phyloP scores from a whole-genome alignment of 495 filamentous ascomycete genomes.

The Penicillium verhagenii region DNA sequence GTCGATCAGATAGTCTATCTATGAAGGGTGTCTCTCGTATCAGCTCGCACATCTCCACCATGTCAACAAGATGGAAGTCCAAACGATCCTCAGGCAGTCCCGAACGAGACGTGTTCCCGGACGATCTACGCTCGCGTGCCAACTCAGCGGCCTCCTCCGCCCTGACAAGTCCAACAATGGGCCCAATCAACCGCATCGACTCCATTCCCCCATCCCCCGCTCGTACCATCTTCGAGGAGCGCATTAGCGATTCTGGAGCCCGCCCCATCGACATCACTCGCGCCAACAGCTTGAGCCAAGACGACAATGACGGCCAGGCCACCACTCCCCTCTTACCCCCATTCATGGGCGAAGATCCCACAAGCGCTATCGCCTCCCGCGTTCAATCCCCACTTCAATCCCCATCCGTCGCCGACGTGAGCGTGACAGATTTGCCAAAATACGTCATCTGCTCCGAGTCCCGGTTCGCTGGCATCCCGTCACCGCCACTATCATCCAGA shows the following conservation, averaged over 20 bases:
- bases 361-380: slow-evolving; percentile 35
- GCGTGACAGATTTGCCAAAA: slow-evolving; percentile 24
- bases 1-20: slow-evolving; percentile 64
- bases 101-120: slow-evolving; percentile 40
- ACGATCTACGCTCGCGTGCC: slow-evolving; percentile 43
- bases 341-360: slow-evolving; percentile 59
- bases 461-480: slow-evolving; percentile 52
- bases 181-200: slow-evolving; percentile 50
- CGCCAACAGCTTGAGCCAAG: slow-evolving; percentile 49
- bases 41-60: slow-evolving; percentile 68
- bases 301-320: slow-evolving; percentile 59
- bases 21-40: slow-evolving; percentile 64
- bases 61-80: slow-evolving; percentile 64
- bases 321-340: slow-evolving; percentile 83
- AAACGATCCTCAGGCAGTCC: slow-evolving; percentile 49
- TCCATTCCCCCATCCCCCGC: slow-evolving; percentile 65
- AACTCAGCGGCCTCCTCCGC: slow-evolving; percentile 69
- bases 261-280: slow-evolving; percentile 58
- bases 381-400: slow-evolving; percentile 81
- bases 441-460: slow-evolving; percentile 44
- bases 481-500: slow-evolving; percentile 76
- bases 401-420: slow-evolving; percentile 60
- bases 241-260: slow-evolving; percentile 44
- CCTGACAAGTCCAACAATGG: slow-evolving; percentile 56
- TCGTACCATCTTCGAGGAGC: slow-evolving; percentile 63